phyloP scores from a whole-genome alignment of 164 flowering plant species.

The Akebia trifoliata region DNA sequence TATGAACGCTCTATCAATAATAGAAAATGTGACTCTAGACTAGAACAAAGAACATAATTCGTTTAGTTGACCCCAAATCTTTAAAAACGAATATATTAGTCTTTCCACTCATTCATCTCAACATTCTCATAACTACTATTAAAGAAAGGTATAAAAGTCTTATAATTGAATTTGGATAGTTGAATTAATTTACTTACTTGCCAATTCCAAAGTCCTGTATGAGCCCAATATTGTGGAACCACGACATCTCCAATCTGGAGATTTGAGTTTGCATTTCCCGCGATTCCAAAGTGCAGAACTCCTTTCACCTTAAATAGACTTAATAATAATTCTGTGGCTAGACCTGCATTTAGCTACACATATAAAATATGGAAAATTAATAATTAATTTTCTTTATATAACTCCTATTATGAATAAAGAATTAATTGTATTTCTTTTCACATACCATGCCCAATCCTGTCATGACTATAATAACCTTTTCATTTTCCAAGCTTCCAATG shows the following conservation, averaged over 20 bases:
- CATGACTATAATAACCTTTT: conserved; percentile 54
- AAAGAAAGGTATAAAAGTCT: too few species aligned
- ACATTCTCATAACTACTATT: too few species aligned
- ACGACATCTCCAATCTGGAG: conserved; percentile 68
- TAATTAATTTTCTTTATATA: not conserved
- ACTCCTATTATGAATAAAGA: not conserved
- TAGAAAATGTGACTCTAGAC: too few species aligned
- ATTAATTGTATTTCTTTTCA: not conserved
- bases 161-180: too few species aligned
- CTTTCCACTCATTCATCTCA: too few species aligned
- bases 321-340: conserved; percentile 51
- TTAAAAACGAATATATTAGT: too few species aligned
- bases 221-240: conserved; percentile 69
- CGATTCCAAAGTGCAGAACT: conserved; percentile 69
- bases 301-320: conserved; percentile 56
- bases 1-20: too few species aligned
- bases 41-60: too few species aligned
- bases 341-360: conserved; percentile 57
- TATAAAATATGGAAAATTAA: not conserved
- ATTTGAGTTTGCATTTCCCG: conserved; percentile 68
- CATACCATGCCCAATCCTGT: conserved; percentile 63
- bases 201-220: conserved; percentile 79
- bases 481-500: conserved; percentile 23
- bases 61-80: too few species aligned
- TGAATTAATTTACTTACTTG: too few species aligned